phyloP scores from a whole-genome alignment of 495 filamentous ascomycete genomes.

The Hypoxylon lienhwacheense region DNA sequence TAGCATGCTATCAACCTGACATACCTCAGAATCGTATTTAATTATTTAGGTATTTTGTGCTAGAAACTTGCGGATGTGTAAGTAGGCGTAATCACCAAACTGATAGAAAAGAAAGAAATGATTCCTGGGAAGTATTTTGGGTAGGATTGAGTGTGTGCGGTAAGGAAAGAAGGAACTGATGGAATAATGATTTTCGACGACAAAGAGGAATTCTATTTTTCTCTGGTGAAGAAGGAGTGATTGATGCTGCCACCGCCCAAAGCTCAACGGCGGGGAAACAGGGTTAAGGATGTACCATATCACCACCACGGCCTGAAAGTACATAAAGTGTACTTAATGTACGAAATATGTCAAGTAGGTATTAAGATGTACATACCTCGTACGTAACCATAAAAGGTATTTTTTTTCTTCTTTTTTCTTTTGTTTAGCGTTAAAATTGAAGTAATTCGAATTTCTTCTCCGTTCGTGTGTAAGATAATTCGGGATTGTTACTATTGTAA shows the following conservation, averaged over 20 bases:
- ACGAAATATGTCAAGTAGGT: too few relatives aligned
- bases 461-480: constrained; percentile 9
- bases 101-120: constrained; percentile 6
- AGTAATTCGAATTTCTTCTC: constrained; percentile 3
- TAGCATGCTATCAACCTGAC: constrained; percentile 6
- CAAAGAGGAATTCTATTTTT: constrained; percentile 32
- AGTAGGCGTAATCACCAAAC: constrained; percentile 12
- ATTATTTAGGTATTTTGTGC: too few relatives aligned
- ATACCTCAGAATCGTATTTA: constrained; percentile 19
- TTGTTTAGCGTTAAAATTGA: not conserved
- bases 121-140: constrained; percentile 3
- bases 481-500: constrained; percentile 21
- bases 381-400: too few relatives aligned
- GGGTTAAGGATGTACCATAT: constrained; percentile 4
- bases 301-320: not conserved
- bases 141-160: constrained; percentile 14
- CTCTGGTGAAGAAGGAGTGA: constrained; percentile 9
- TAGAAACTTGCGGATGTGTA: too few relatives aligned
- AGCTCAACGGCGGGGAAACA: constrained; percentile 10
- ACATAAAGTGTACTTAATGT: not conserved
- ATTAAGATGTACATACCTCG: constrained; percentile 11
- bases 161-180: constrained; percentile 6
- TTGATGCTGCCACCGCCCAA: constrained; percentile 17
- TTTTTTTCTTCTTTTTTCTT: too few relatives aligned
- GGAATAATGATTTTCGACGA: constrained; percentile 19